Conservation (phyloP, 1,139 yeast genomes). For the Meyerozyma smithsonii region DNA sequence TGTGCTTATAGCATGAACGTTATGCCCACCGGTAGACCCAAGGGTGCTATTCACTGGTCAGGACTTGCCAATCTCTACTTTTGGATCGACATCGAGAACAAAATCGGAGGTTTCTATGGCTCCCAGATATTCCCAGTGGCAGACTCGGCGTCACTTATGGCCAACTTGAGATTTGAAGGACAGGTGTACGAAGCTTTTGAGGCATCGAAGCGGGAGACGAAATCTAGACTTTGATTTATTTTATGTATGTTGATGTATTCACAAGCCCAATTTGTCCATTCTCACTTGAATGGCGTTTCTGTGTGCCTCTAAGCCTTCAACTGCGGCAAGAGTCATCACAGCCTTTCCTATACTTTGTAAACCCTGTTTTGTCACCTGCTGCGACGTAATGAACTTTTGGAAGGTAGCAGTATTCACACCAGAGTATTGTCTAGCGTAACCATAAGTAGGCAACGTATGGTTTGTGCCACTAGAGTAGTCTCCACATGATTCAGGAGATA, state of each 20-base stretch:
- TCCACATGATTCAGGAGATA: conserved; percentile 97
- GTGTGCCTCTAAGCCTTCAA: conserved; percentile 96
- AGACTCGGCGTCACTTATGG: conserved; percentile 8
- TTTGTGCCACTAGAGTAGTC: conserved; percentile 97
- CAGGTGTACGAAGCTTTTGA: conserved; percentile 9
- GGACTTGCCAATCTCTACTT: conserved; percentile 43
- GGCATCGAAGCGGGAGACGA: neutral
- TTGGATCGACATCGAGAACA: conserved; percentile 43
- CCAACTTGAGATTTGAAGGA: conserved; percentile 9
- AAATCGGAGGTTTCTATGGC: conserved; percentile 41
- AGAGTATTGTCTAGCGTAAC: conserved; percentile 94
- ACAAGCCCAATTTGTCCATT: conserved; percentile 69
- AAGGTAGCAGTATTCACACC: conserved; percentile 96
- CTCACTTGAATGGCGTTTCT: conserved; percentile 93
- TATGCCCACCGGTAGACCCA: conserved; percentile 37
- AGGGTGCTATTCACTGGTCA: conserved; percentile 39
- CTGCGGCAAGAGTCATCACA: conserved; percentile 94
- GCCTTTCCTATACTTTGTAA: conserved; percentile 85
- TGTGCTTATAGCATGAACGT: conserved; percentile 15
- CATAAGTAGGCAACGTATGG: conserved; percentile 96
- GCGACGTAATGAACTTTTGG: conserved; percentile 92
- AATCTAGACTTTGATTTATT: neutral
- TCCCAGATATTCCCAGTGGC: conserved; percentile 33
- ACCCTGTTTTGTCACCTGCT: conserved; percentile 83
- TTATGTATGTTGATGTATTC: neutral